Conservation (phyloP, 2,329 filamentous ascomycete species). For the Parasarocladium wereldwijsianum region DNA sequence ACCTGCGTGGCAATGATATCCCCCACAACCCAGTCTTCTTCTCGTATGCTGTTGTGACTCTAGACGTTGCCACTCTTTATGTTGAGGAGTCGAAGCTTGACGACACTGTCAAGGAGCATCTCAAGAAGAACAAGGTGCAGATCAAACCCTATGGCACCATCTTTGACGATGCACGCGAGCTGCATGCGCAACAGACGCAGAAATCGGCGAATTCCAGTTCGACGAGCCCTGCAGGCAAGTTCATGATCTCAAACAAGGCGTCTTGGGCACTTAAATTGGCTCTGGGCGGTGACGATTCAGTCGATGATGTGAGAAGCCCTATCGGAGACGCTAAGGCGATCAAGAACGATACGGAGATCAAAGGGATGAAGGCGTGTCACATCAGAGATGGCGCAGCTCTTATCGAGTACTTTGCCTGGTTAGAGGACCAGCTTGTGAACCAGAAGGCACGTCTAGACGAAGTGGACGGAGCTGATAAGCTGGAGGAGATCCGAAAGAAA, state of each 20-base stretch:
- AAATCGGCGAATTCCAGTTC: constrained; percentile 7
- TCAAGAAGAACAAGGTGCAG: constrained; percentile 52
- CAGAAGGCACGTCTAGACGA: constrained; percentile 69
- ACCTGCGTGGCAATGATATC: constrained; percentile 86
- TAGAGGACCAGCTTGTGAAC: constrained; percentile 71
- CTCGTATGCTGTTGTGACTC: constrained; percentile 82
- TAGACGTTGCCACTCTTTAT: constrained; percentile 64
- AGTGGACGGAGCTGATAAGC: constrained; percentile 79
- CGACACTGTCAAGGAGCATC: constrained; percentile 51
- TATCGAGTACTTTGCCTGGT: constrained; percentile 89
- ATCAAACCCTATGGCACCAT: constrained; percentile 74
- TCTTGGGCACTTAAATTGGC: constrained; percentile 87
- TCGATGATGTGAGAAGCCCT: constrained; percentile 78
- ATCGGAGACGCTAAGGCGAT: constrained; percentile 84
- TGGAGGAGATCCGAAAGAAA: constrained; percentile 58
- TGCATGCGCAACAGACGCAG: constrained; percentile 29
- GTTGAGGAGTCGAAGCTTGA: constrained; percentile 68
- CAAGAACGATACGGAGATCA: constrained; percentile 80
- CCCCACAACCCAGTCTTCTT: constrained; percentile 98
- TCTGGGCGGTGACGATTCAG: constrained; percentile 69
- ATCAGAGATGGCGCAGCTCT: constrained; percentile 84
- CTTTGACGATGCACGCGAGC: constrained; percentile 58
- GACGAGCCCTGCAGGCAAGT: constrained; percentile 21
- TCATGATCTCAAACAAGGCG: constrained; percentile 72
- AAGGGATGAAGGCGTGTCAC: constrained; percentile 89